phyloP scores from a whole-genome alignment of 2,329 filamentous ascomycete species.

The Penicillium corylophilum region DNA sequence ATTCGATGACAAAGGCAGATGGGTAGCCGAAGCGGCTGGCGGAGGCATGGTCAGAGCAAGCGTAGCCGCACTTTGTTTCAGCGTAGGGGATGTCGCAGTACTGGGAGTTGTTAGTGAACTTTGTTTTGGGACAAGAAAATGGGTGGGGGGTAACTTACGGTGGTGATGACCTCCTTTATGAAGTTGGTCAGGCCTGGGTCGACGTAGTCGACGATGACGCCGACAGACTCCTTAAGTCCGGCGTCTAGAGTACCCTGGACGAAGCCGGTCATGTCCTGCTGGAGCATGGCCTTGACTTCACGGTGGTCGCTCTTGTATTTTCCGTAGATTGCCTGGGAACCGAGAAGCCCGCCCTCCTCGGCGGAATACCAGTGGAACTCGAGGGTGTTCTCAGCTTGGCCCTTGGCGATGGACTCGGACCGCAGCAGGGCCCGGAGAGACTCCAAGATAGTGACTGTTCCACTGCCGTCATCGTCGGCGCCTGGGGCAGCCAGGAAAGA shows the following conservation, averaged over 20 bases:
- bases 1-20: constrained; percentile 64
- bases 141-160: constrained; percentile 42
- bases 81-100: constrained; percentile 89
- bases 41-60: constrained; percentile 70
- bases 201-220: constrained; percentile 85
- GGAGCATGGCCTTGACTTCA: constrained; percentile 91
- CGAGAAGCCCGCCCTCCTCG: constrained; percentile 82
- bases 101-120: constrained; percentile 33
- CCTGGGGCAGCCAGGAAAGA: constrained; percentile 81
- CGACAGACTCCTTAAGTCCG: constrained; percentile 79
- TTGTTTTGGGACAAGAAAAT: neutral
- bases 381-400: constrained; percentile 77
- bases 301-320: constrained; percentile 70
- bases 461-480: constrained; percentile 92
- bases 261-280: constrained; percentile 97
- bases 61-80: constrained; percentile 85
- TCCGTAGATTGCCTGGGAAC: constrained; percentile 85
- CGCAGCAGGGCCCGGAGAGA: constrained; percentile 77
- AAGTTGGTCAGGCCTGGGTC: constrained; percentile 79
- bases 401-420: constrained; percentile 67
- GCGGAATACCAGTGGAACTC: constrained; percentile 98
- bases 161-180: constrained; percentile 82
- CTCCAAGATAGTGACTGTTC: constrained; percentile 92
- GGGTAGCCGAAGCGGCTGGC: constrained; percentile 66
- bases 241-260: constrained; percentile 78